phyloP scores from a whole-genome alignment of 1,139 yeast genomes.

The Meyerozyma athensensis region DNA sequence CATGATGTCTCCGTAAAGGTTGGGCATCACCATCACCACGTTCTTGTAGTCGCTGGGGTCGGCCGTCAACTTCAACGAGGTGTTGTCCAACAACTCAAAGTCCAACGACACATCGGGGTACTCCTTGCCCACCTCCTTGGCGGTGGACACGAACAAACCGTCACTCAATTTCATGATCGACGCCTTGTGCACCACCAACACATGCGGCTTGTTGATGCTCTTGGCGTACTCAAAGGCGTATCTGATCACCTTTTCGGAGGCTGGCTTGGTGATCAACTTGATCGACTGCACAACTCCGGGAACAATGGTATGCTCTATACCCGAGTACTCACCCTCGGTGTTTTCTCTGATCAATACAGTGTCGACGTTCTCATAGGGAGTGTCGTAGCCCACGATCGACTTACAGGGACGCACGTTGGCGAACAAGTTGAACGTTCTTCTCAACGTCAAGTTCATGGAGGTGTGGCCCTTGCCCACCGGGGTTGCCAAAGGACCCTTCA shows the following conservation, averaged over 20 bases:
- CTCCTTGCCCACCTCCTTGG: slow-evolving; percentile 82
- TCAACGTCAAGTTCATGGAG: slow-evolving; percentile 91
- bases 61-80: slow-evolving; percentile 84
- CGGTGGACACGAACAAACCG: slow-evolving; percentile 91
- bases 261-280: slow-evolving; percentile 93
- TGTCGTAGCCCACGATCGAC: slow-evolving; percentile 87
- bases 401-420: slow-evolving; percentile 98
- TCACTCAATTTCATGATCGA: slow-evolving; percentile 97
- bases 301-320: slow-evolving; percentile 95
- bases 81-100: slow-evolving; percentile 90
- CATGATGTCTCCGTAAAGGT: slow-evolving; percentile 97
- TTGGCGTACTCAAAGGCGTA: slow-evolving; percentile 96
- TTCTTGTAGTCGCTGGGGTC: slow-evolving; percentile 77
- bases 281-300: slow-evolving; percentile 99
- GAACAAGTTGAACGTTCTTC: slow-evolving; percentile 93
- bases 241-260: slow-evolving; percentile 93
- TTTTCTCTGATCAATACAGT: slow-evolving; percentile 96
- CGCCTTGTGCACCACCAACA: slow-evolving; percentile 95
- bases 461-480: slow-evolving; percentile 99
- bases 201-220: slow-evolving; percentile 82
- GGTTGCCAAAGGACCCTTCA: slow-evolving; percentile 97
- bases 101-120: slow-evolving; percentile 84
- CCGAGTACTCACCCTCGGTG: slow-evolving; percentile 99
- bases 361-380: slow-evolving; percentile 92
- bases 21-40: slow-evolving; percentile 98